Conservation (phyloP, 495 filamentous ascomycete genomes). For the Penicillium mononematosum region DNA sequence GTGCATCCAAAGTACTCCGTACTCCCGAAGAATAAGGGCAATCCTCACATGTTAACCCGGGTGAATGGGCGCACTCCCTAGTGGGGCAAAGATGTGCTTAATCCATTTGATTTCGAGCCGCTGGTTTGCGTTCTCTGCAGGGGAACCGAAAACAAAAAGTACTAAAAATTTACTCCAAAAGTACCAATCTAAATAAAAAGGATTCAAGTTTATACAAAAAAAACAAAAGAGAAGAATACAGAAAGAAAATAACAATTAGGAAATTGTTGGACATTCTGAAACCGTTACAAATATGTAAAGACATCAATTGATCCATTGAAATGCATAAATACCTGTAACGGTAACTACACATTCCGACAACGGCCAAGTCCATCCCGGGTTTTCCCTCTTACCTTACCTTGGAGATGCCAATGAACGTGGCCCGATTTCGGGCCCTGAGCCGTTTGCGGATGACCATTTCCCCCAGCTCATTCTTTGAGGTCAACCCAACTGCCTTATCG, state of each 20-base stretch:
- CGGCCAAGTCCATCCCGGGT: constrained; percentile 32
- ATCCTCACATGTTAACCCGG: constrained; percentile 13
- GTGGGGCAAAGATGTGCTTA: constrained; percentile 26
- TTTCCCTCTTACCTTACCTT: constrained; percentile 10
- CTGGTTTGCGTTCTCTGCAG: constrained; percentile 6
- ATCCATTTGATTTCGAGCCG: constrained; percentile 15
- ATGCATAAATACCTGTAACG: constrained; percentile 2
- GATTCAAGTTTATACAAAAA: background rate
- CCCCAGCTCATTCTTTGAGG: constrained; percentile 30
- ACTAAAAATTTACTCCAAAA: background rate
- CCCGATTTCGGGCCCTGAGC: constrained; percentile 38
- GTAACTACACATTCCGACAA: constrained; percentile 33
- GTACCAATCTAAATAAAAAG: background rate
- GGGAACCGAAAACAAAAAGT: background rate
- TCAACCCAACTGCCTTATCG: constrained; percentile 31
- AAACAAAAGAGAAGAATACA: background rate
- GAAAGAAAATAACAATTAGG: background rate
- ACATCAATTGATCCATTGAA: background rate
- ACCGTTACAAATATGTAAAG: background rate
- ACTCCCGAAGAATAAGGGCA: background rate
- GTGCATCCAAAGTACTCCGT: background rate
- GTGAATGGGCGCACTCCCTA: constrained; percentile 6
- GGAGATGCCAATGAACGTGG: constrained; percentile 4
- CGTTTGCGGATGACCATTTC: constrained; percentile 21
- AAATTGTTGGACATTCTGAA: background rate